Evolutionary conservation across 345 rosid species (phyloP).

Genomic region (Gossypium sturtianum): DNA sequence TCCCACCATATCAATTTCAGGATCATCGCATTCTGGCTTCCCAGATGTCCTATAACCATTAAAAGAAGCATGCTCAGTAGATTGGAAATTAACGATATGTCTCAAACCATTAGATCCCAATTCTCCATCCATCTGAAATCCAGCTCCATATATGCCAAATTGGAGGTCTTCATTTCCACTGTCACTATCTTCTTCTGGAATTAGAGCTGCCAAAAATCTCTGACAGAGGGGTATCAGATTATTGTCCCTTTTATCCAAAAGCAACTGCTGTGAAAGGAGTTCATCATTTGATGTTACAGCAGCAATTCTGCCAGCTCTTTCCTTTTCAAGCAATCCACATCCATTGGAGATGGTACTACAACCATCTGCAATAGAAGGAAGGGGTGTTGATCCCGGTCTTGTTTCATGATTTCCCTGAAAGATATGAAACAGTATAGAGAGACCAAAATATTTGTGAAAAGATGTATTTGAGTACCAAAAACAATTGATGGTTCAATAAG

Average conservation of each 20-base stretch:
- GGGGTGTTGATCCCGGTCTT: slow-evolving; percentile 14
- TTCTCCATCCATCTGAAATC: slow-evolving; percentile 51
- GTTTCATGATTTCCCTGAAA: slow-evolving; percentile 42
- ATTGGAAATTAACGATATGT: slow-evolving; percentile 39
- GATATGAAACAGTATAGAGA: background rate
- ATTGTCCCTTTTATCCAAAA: slow-evolving; percentile 31
- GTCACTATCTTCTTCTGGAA: slow-evolving; percentile 61
- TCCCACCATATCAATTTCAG: slow-evolving; percentile 38
- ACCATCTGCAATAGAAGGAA: slow-evolving; percentile 25
- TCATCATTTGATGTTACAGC: slow-evolving; percentile 24
- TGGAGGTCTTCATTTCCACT: slow-evolving; percentile 45
- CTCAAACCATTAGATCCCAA: slow-evolving; percentile 49
- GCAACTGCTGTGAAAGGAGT: slow-evolving; percentile 25
- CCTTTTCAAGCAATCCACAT: slow-evolving; percentile 32
- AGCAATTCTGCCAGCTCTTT: slow-evolving; percentile 21
- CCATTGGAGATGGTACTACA: slow-evolving; percentile 22
- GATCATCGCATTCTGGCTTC: slow-evolving; percentile 44
- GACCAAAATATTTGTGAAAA: background rate
- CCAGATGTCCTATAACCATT: slow-evolving; percentile 50
- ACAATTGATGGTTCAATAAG: background rate
- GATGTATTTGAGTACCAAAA: background rate
- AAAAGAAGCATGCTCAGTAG: slow-evolving; percentile 25
- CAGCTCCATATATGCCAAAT: slow-evolving; percentile 47
- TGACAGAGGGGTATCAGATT: slow-evolving; percentile 56
- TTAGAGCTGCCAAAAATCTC: slow-evolving; percentile 78